Conservation (phyloP, 2,329 filamentous ascomycete species). For the Botrytis byssoidea region DNA sequence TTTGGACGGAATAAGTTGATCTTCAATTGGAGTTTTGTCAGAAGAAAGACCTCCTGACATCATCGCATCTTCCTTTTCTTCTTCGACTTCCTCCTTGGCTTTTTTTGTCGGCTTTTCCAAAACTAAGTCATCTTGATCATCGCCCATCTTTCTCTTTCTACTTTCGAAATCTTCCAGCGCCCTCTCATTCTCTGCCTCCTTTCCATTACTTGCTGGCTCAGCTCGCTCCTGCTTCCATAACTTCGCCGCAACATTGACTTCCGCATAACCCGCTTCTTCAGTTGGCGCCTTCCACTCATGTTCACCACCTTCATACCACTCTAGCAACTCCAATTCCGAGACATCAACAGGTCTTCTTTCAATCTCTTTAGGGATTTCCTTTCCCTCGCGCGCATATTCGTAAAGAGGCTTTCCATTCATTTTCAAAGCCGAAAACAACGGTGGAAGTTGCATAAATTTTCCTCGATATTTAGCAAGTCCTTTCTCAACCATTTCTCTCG, state of each 20-base stretch:
- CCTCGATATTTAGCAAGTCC: constrained; percentile 75
- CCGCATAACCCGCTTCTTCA: constrained; percentile 71
- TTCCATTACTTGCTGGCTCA: constrained; percentile 23
- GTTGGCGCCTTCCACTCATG: constrained; percentile 79
- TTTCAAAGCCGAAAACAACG: constrained; percentile 88
- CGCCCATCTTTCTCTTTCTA: constrained; percentile 37
- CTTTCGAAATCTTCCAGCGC: constrained; percentile 39
- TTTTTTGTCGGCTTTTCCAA: constrained; percentile 34
- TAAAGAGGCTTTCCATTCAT: constrained; percentile 94
- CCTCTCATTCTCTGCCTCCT: constrained; percentile 39
- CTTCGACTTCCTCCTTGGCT: constrained; percentile 22
- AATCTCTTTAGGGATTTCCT: constrained; percentile 81
- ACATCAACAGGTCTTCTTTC: constrained; percentile 78
- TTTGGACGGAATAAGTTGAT: constrained; percentile 13
- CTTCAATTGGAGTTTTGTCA: constrained; percentile 25
- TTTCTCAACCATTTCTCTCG: constrained; percentile 72
- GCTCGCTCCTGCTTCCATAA: constrained; percentile 61
- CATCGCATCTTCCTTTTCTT: constrained; percentile 25
- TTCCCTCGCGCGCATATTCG: constrained; percentile 90
- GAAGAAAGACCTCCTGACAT: constrained; percentile 38
- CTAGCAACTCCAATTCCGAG: constrained; percentile 71
- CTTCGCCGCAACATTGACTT: constrained; percentile 74
- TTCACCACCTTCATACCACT: constrained; percentile 79
- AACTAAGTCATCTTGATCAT: constrained; percentile 37
- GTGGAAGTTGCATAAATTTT: constrained; percentile 83